Percentiles rank a stretch among this genome's conserved stretches.
Conservation (phyloP, 2,329 filamentous ascomycete genomes). For the Neocucurbitaria cava region DNA sequence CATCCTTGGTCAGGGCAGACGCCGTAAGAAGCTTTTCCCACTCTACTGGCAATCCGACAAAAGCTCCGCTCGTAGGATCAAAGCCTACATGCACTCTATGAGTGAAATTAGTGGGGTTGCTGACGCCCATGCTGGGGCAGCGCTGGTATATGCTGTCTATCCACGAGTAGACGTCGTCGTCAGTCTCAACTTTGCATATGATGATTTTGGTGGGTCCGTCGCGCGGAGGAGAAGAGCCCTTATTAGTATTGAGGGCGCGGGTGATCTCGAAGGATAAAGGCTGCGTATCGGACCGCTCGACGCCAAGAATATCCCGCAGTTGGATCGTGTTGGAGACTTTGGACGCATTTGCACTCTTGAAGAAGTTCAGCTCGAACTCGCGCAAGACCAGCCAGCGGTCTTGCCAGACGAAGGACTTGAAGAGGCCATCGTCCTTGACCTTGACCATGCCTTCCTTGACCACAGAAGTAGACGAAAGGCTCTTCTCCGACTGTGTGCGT, state of each 20-base stretch:
- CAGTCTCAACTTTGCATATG: slow-evolving; percentile 91
- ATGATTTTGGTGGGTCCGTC: slow-evolving; percentile 83
- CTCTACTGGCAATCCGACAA: slow-evolving; percentile 91
- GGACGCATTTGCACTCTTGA: slow-evolving; percentile 82
- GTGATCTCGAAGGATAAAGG: slow-evolving; percentile 95
- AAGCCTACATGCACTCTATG: slow-evolving; percentile 98
- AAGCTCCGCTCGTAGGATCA: slow-evolving; percentile 92
- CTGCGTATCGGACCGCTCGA: slow-evolving; percentile 88
- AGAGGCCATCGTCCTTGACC: slow-evolving; percentile 89
- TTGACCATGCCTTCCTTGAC: slow-evolving; percentile 75
- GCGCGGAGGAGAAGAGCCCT: slow-evolving; percentile 72
- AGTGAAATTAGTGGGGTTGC: slow-evolving; percentile 97
- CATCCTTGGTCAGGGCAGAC: slow-evolving; percentile 96
- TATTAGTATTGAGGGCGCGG: slow-evolving; percentile 66
- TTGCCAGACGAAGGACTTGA: slow-evolving; percentile 84
- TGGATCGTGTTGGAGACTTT: slow-evolving; percentile 87
- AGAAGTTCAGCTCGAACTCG: slow-evolving; percentile 91
- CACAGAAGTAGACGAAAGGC: slow-evolving; percentile 42
- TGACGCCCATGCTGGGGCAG: slow-evolving; percentile 97
- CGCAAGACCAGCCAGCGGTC: slow-evolving; percentile 90
- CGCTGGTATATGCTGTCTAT: slow-evolving; percentile 97
- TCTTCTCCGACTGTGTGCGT: slow-evolving; percentile 52
- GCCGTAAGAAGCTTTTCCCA: slow-evolving; percentile 97
- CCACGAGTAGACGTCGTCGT: slow-evolving; percentile 98
- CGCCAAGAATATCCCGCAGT: slow-evolving; percentile 86